Evolutionary conservation across 2,329 filamentous ascomycete species (phyloP), one percentile per base, ranked within the genome.

Genomic region (Pyrenochaeta sp.): DNA sequence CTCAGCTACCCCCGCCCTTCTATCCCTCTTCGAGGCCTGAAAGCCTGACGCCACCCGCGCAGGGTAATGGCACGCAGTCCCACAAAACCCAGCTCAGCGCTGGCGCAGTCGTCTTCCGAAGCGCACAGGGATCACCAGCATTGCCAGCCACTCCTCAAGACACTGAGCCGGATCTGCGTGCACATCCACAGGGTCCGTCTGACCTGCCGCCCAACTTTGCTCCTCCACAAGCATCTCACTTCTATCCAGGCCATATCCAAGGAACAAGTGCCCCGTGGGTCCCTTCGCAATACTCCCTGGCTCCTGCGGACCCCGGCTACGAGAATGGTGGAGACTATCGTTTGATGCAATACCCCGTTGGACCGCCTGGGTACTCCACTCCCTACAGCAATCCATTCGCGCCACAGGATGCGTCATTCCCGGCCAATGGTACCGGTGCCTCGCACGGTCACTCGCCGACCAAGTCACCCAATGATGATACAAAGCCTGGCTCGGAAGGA

Each of bases 21-120:
- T 62, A 67, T 41, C 69, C 68, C 11, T 60, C 63, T 6, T 60
- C 50, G 43, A 61, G 61, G 35, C 31, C 50, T 6, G 53, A 55
- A 24, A 51, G 44, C 20, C 58, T 58, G 21, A 62, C 61, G 10
- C 59, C 60, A 3, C 44, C 58, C 5, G 58, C 48, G 8, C 55
- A 65, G n/a, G 48, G 44, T 24, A 41, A 28, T 10, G 54, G 53
- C 19, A 18, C 26, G 6, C 40, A 38, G 14, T 41, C 48, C 29
- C 62, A 69, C 40, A 58, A 52, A 7, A 46, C 56, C 18, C 56
- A 54, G 27, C 57, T 63, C 8, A 66, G 59, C 37, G 53, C 58
- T 1, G 67, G 67, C 24, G 60, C 63, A 28, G 68, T 75, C 28
- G 64, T 73, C 15, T 77, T 75, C 51, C 69, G 70, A 27, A 68